Evolutionary conservation across 495 filamentous ascomycete species (phyloP).

Genomic region (Aspergillus kassunensis): DNA sequence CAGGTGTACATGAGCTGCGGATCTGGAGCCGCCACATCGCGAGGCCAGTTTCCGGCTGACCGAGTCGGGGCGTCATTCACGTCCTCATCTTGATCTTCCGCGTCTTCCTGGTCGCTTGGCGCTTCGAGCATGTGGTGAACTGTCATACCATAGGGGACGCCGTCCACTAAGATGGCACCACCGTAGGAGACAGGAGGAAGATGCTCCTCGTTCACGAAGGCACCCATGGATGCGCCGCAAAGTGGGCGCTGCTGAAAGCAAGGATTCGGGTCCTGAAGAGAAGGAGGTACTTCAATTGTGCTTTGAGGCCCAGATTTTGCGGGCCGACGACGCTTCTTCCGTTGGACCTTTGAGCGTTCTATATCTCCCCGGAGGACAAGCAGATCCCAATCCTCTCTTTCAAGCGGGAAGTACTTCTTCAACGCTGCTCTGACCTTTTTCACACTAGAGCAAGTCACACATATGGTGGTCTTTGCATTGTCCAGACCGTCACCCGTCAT

Average conservation of each 20-base stretch:
- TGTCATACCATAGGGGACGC: slow-evolving; percentile 82
- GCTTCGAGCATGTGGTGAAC: slow-evolving; percentile 94
- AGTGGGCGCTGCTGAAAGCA: slow-evolving; percentile 69
- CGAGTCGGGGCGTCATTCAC: slow-evolving; percentile 25
- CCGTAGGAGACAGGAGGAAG: slow-evolving; percentile 87
- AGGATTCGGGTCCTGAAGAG: slow-evolving; percentile 34
- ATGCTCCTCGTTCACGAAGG: slow-evolving; percentile 77
- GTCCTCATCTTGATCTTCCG: slow-evolving; percentile 28
- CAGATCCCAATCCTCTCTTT: slow-evolving; percentile 51
- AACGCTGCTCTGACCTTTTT: slow-evolving; percentile 65
- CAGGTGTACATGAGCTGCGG: slow-evolving; percentile 30
- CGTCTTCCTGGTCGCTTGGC: slow-evolving; percentile 58
- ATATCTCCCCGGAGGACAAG: slow-evolving; percentile 68
- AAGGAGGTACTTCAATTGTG: slow-evolving; percentile 29
- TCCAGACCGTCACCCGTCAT: slow-evolving; percentile 66
- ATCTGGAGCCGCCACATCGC: slow-evolving; percentile 15
- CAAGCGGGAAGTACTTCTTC: slow-evolving; percentile 66
- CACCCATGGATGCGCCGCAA: slow-evolving; percentile 90
- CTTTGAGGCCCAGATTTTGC: slow-evolving; percentile 32
- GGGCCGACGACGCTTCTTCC: slow-evolving; percentile 42
- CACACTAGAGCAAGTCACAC: slow-evolving; percentile 71
- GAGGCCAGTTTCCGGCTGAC: slow-evolving; percentile 34
- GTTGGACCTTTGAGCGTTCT: slow-evolving; percentile 58
- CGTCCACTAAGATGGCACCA: slow-evolving; percentile 79
- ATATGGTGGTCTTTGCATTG: slow-evolving; percentile 65